phyloP scores from a whole-genome alignment of 768 basidiomycete species.

The Tylopilus intermedius region DNA sequence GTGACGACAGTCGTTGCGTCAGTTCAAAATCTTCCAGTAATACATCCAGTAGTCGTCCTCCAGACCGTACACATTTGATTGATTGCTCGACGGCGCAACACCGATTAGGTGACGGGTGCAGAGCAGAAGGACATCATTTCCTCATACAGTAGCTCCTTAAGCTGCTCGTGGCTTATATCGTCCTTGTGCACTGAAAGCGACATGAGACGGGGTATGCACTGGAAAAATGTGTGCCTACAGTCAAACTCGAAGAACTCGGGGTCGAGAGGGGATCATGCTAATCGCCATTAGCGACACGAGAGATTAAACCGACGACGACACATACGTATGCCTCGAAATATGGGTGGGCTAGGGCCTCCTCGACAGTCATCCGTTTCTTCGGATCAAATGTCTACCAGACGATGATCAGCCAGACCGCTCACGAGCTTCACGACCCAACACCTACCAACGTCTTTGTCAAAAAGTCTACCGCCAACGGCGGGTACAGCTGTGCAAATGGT shows the following conservation, averaged over 20 bases:
- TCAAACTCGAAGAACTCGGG: conserved; percentile 98
- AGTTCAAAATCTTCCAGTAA: conserved; percentile 2
- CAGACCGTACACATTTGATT: not conserved
- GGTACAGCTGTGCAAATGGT: no score
- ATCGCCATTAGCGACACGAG: conserved; percentile 1
- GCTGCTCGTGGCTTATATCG: conserved; percentile 89
- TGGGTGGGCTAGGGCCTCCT: no score
- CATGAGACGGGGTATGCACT: not conserved
- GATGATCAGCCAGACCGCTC: not conserved
- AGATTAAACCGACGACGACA: not conserved
- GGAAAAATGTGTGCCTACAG: conserved; percentile 42
- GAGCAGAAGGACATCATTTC: conserved; percentile 91
- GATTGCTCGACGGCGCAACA: not conserved
- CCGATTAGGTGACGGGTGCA: conserved; percentile 40
- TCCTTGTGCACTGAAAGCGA: conserved; percentile 76
- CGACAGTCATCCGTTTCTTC: conserved; percentile 48
- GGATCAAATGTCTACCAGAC: conserved; percentile 84
- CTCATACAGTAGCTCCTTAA: conserved; percentile 90
- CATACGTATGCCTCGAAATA: conserved; percentile 72
- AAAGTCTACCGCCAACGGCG: no score
- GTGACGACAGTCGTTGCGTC: not conserved
- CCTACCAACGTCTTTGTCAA: no score
- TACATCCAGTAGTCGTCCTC: conserved; percentile 1
- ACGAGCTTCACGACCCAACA: no score
- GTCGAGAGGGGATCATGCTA: conserved; percentile 92